Conservation (phyloP, 202 grass and related monocot genomes). For the Schoenoplectus tabernaemontani region DNA sequence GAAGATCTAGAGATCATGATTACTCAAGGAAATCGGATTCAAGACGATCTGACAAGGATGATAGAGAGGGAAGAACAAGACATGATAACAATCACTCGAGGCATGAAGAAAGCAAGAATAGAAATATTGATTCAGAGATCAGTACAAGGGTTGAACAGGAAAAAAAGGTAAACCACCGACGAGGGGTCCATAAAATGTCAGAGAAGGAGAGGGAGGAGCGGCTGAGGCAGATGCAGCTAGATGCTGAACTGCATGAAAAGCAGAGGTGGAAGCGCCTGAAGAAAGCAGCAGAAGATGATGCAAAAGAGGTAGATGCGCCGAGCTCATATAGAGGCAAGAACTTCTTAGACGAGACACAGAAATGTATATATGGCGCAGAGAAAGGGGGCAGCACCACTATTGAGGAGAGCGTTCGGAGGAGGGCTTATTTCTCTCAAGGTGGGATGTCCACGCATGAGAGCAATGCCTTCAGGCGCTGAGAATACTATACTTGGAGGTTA, state of each 20-base stretch:
- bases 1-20: conserved; percentile 5
- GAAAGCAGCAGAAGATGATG: conserved; percentile 62
- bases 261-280: conserved; percentile 89
- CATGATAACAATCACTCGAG: conserved; percentile 26
- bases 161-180: conserved; percentile 30
- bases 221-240: conserved; percentile 66
- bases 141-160: conserved; percentile 26
- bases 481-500: neutral
- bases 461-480: conserved; percentile 84
- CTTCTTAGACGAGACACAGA: conserved; percentile 69
- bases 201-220: conserved; percentile 80
- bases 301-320: conserved; percentile 33
- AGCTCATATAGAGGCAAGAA: conserved; percentile 60
- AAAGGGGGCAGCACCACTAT: conserved; percentile 80
- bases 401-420: conserved; percentile 87
- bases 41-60: conserved; percentile 4
- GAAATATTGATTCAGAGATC: conserved; percentile 26
- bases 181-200: conserved; percentile 62
- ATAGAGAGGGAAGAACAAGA: conserved; percentile 9
- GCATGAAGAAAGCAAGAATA: conserved; percentile 4
- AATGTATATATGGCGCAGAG: conserved; percentile 82
- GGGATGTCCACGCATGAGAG: conserved; percentile 49
- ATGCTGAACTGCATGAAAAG: conserved; percentile 82
- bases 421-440: conserved; percentile 79
- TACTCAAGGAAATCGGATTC: conserved; percentile 10